Evolutionary conservation across 2,329 filamentous ascomycete species (phyloP).

Genomic region (Dactylellina drechsleri): DNA sequence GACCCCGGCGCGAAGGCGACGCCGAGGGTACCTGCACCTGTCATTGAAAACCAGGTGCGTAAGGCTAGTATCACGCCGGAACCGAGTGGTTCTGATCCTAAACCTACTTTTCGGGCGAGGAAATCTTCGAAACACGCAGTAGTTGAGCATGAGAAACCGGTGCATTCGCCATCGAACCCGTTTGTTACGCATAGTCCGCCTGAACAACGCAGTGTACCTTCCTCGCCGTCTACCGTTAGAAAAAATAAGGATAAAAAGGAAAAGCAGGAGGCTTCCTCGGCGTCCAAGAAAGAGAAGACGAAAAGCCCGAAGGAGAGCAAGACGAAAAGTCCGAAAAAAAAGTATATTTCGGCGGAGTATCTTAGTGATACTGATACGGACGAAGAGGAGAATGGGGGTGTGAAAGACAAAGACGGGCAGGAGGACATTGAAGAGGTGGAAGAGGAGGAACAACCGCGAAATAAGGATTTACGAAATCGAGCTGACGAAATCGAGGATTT

Average conservation of each 20-base stretch:
- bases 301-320: neutral
- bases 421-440: neutral
- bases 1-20: no score
- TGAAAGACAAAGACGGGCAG: neutral
- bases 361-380: slow-evolving; percentile 19
- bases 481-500: slow-evolving; percentile 10
- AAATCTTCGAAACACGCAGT: slow-evolving; percentile 8
- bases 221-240: neutral
- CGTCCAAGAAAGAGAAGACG: neutral
- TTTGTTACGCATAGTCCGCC: slow-evolving; percentile 6
- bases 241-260: slow-evolving; percentile 16
- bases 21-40: no score
- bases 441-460: neutral
- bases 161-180: slow-evolving; percentile 34
- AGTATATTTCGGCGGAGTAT: slow-evolving; percentile 16
- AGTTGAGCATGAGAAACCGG: neutral
- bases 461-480: neutral
- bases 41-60: no score
- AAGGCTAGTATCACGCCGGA: no score
- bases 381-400: neutral
- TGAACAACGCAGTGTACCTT: neutral
- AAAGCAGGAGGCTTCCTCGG: neutral
- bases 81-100: no score
- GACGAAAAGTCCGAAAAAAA: slow-evolving; percentile 15
- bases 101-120: neutral